Percentiles rank a stretch among this genome's conserved stretches.
These are phyloP conservation scores for Lipomyces oligophaga DNA, from an alignment of 805 yeast species.

Conservation along the genomic window DNA sequence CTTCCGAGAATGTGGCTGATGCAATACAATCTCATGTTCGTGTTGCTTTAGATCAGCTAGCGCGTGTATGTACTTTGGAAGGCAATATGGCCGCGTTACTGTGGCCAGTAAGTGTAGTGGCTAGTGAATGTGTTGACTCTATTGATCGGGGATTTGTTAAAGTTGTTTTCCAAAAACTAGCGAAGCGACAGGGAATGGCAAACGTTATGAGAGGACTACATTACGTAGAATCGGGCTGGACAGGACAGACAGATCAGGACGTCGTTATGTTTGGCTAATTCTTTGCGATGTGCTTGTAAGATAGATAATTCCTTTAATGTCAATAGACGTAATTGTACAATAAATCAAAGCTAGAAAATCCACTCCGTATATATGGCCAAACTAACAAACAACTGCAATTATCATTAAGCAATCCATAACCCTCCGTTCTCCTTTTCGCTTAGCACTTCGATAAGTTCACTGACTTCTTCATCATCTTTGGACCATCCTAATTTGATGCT, in stretches of 20 bases:
- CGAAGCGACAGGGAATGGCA: conserved; percentile 27
- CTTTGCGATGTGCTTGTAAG: not conserved
- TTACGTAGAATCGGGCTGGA: conserved; percentile 23
- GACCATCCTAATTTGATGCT: conserved; percentile 83
- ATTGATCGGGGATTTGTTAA: conserved; percentile 27
- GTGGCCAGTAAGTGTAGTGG: conserved; percentile 28
- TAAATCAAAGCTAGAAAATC: not conserved
- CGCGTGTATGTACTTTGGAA: conserved; percentile 26
- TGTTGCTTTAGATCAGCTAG: conserved; percentile 21
- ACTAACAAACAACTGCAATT: not conserved
- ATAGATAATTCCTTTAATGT: not conserved
- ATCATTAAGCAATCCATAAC: conserved; percentile 47
- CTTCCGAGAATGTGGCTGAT: conserved; percentile 18
- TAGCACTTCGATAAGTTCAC: conserved; percentile 61
- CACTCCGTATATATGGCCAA: not conserved
- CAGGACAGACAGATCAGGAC: conserved; percentile 10
- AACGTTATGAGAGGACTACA: conserved; percentile 23
- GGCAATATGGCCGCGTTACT: conserved; percentile 28
- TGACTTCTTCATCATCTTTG: conserved; percentile 52
- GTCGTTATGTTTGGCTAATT: conserved; percentile 20
- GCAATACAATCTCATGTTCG: conserved; percentile 21
- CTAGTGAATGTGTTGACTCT: conserved; percentile 25
- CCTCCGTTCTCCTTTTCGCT: conserved; percentile 75
- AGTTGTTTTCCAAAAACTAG: conserved; percentile 26
- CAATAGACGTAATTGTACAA: not conserved